Evolutionary conservation across 768 basidiomycete genomes (phyloP).

Genomic region (Calocera cornea): DNA sequence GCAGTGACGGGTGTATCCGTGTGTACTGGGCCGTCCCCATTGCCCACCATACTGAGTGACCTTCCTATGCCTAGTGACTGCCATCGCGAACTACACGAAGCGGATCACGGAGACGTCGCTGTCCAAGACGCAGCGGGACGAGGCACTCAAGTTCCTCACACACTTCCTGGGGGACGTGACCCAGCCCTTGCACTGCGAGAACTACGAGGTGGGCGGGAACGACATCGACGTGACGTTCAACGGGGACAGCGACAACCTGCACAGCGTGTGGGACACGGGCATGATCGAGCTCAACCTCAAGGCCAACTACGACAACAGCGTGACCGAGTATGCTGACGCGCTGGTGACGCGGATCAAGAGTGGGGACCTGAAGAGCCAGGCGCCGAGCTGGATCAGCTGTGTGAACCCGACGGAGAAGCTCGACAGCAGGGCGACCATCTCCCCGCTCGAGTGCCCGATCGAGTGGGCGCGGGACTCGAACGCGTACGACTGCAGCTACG

Average conservation of each 20-base stretch:
- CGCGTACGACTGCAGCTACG: constrained; percentile 32
- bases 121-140: constrained; percentile 31
- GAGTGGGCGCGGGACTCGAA: constrained; percentile 38
- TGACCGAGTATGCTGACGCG: constrained; percentile 26
- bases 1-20: constrained; percentile 24
- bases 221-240: constrained; percentile 30
- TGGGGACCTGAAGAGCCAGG: constrained; percentile 19
- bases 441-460: constrained; percentile 34
- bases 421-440: constrained; percentile 17
- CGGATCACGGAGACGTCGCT: constrained; percentile 35
- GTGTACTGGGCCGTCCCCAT: neutral
- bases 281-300: constrained; percentile 18
- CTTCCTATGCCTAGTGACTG: constrained; percentile 29
- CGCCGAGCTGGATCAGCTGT: constrained; percentile 21
- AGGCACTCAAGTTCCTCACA: constrained; percentile 41
- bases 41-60: no score
- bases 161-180: constrained; percentile 37
- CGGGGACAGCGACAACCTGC: constrained; percentile 33
- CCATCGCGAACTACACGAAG: constrained; percentile 44
- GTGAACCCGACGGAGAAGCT: constrained; percentile 19
- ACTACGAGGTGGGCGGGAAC: constrained; percentile 33
- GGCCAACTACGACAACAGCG: constrained; percentile 14
- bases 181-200: constrained; percentile 39
- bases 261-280: constrained; percentile 25
- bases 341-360: constrained; percentile 32